Evolutionary conservation across 1,139 yeast genomes (phyloP).

Genomic region (Martiniozyma asiatica): DNA sequence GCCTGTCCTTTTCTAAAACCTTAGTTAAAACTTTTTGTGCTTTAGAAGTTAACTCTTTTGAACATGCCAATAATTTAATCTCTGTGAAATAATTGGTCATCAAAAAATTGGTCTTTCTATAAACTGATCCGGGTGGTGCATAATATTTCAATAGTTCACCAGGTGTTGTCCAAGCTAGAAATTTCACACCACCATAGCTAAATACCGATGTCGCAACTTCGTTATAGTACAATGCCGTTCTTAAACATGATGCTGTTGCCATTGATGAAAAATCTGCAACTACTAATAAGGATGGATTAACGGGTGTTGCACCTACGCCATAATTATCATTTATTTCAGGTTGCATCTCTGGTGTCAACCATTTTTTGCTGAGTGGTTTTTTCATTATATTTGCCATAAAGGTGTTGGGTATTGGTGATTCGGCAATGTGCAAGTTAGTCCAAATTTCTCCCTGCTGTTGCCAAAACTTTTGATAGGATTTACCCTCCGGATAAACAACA

Average conservation of each 20-base stretch:
- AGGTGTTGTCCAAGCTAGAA: slow-evolving; percentile 19
- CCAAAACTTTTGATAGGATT: slow-evolving; percentile 32
- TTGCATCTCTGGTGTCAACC: slow-evolving; percentile 13
- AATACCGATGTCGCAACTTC: slow-evolving; percentile 18
- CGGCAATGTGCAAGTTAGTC: slow-evolving; percentile 9
- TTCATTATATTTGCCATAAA: slow-evolving; percentile 10
- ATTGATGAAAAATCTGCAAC: slow-evolving; percentile 50
- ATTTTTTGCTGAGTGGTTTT: slow-evolving; percentile 13
- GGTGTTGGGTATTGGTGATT: slow-evolving; percentile 6
- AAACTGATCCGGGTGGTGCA: slow-evolving; percentile 17
- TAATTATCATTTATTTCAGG: slow-evolving; percentile 13
- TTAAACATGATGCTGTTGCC: slow-evolving; percentile 51
- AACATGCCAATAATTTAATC: slow-evolving; percentile 17
- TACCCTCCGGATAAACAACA: slow-evolving; percentile 33
- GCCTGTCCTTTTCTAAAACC: slow-evolving; percentile 12
- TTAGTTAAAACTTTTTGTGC: slow-evolving; percentile 6
- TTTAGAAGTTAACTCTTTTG: slow-evolving; percentile 10
- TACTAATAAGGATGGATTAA: slow-evolving; percentile 53
- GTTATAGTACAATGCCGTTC: slow-evolving; percentile 20
- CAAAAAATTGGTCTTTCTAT: slow-evolving; percentile 19
- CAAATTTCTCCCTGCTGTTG: slow-evolving; percentile 19
- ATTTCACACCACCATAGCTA: slow-evolving; percentile 17
- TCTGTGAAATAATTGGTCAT: slow-evolving; percentile 18
- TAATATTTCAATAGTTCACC: slow-evolving; percentile 17
- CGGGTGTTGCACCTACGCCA: slow-evolving; percentile 8